Evolutionary conservation across 306 rosid genomes (phyloP), one percentile per base, ranked within the genome.

Genomic region (Albizia julibrissin): DNA sequence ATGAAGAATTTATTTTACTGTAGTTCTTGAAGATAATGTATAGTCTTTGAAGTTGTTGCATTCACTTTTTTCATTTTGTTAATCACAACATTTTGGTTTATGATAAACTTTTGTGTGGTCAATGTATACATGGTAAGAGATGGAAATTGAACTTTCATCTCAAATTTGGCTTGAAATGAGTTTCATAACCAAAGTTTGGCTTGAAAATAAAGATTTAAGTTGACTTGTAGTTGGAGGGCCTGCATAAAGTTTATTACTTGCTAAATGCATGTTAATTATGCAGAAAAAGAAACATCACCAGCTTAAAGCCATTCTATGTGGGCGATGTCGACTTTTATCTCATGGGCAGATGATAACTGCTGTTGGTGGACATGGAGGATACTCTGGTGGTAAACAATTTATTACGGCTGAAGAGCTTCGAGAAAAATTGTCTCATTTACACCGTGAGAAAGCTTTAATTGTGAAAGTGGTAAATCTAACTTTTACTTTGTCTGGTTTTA

Each of bases 361-460:
- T 8, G 99, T 95, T 74, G 98, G 99, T 42, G 99, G 99, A 65
- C 95, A 95, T 74, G 99, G 98, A 43, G 99, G 99, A 44, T 95
- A 95, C 81, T 47, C 92, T 26, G 99, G 98, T 14, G 98, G 98
- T 37, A 95, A 91, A 74, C 90, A 87, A 68, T 93, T 95, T 76
- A 49, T 95, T 40, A 87, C 88, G 7, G 97, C 99, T 0, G 99
- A 93, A 81, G 89, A 95, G 78, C 99, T 93, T 50, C 91, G 99
- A 11, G 87, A 91, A 69, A 93, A 95, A 85, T 88, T 95, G 72
- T 81, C 95, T 59, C 94, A 93, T 83, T 82, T 95, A 82, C 93
- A 98, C 19, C 69, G 82, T 69, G 86, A 91, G 93, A 95, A 88
- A 83, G 95, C 91, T 10, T 85, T 95, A 83, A 87, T 95, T 50